phyloP scores from a whole-genome alignment of 2,329 filamentous ascomycete species.

The Phaeoacremonium minimum region DNA sequence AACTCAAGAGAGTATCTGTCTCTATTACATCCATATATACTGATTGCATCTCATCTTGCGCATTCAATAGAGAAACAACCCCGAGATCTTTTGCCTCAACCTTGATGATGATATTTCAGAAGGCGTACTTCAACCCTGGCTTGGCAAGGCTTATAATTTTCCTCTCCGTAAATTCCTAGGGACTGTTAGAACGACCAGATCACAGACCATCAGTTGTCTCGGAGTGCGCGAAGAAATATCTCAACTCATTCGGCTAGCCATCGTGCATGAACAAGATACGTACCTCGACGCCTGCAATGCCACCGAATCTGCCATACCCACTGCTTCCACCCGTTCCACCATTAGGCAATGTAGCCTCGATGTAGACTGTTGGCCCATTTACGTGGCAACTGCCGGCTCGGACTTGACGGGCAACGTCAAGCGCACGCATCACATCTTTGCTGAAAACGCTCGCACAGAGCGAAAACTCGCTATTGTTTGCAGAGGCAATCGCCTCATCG shows the following conservation, averaged over 20 bases:
- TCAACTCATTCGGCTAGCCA: too few species aligned
- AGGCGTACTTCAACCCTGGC: constrained; percentile 17
- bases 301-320: constrained; percentile 36
- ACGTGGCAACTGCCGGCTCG: constrained; percentile 49
- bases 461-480: constrained; percentile 68
- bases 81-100: background rate
- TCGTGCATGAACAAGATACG: too few species aligned
- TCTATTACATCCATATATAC: background rate
- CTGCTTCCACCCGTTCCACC: constrained; percentile 35
- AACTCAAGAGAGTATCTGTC: too few species aligned
- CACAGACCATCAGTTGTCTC: background rate
- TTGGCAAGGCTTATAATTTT: constrained; percentile 26
- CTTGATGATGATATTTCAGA: constrained; percentile 6
- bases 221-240: too few species aligned
- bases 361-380: constrained; percentile 37
- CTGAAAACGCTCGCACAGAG: constrained; percentile 63
- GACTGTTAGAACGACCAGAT: background rate
- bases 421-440: constrained; percentile 47
- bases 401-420: constrained; percentile 47
- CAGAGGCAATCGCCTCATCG: constrained; percentile 60
- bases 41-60: background rate
- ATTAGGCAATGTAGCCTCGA: constrained; percentile 35
- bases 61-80: background rate
- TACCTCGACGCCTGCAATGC: constrained; percentile 22
- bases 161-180: constrained; percentile 25